Evolutionary conservation across 148 eudicot species (phyloP), one percentile per base, ranked within the genome.

Genomic region (Vaccinium vitisidaea): DNA sequence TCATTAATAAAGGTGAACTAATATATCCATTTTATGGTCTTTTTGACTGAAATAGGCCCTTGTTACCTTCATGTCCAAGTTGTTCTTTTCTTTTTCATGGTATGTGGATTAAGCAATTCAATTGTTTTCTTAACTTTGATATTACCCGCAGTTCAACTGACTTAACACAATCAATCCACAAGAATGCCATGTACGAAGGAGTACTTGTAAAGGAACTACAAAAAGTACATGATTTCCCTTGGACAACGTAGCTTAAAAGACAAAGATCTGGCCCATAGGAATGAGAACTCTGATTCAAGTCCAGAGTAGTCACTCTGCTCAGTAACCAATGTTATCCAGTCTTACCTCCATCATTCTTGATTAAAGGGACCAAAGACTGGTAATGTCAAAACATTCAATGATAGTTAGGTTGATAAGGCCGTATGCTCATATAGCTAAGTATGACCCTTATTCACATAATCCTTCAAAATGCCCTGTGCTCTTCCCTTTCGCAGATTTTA

Each of bases 1-100:
- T 95, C 84, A 77, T 83, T 54, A 82, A 82, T 76, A 87, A 92
- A 93, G 98, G 99, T 97, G 83, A 90, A 81, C 27, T 67, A 23
- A 18, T 77, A 32, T 48, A 74, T 80, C 8, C 70, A 69, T 43
- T 27, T 70, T 61, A 32, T 10, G 53, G 14, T 52, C 43, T 43
- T 67, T 65, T 59, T 80, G 11, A 36, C 12, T 13, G 15, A 70
- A 43, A 23, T 76, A 48, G 10, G 61, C 70, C 36, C 23, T 10
- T 61, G 59, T 79, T 78, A 59, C 59, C 76, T 84, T 78, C 18
- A 25, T 27, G 16, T 43, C 43, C 8, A 36, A 56, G 4, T 80
- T 80, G 7, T 79, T 25, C 61, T 54, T 56, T 46, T 46, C 46
- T 48, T 56, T 67, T 83, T 59, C 78, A 63, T 58, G 18, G 16